Base-by-base conservation (phyloP, 2,329 filamentous ascomycete species). In the Pseudodiploospora longispora region DNA sequence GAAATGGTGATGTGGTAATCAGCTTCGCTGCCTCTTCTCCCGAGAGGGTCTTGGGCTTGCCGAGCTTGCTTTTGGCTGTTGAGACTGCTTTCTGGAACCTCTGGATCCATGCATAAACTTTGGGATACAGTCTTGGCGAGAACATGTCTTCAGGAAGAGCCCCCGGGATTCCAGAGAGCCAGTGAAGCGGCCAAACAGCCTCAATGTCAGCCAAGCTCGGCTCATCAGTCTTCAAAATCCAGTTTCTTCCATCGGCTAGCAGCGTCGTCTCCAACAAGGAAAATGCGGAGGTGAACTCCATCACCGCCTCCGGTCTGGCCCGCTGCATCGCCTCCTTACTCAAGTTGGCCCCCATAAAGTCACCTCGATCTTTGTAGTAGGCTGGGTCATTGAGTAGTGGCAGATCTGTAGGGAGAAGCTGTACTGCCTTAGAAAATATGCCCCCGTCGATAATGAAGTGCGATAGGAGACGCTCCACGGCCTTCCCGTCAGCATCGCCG, bases 161-260 rank as follows among this genome's bases (percentile, higher is more conserved):
- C 4, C 73, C 73, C 9, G 72, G 72, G 38, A 85, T 65, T 8
- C 62, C 64, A 3, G 63, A 59, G 2, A 86, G 61, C 84, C 84
- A 88, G 59, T 82, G 74, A 51, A 87, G 72, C 0, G 75, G 71
- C 80, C 80, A 87, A 9, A 83, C 64, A 36, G 75, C 78, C 63
- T 88, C 80, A 47, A 88, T 78, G 59, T 89, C 85, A 4, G 76
- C 80, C 49, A 86, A 59, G 1, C 68, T 71, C 2, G 80, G 77
- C 12, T 60, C 59, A 3, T 70, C 55, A 1, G 70, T 75, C 8
- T 66, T 69, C 9, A 82, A 62, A 6, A 87, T 62, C 83, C 82
- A 88, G 3, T 72, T 58, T 43, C 82, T 69, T n/a, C 78, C 81
- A 62, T 87, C 83, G 1, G 69, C 74, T 5, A 89, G 66, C 43